Percentiles rank a stretch among this genome's conserved stretches.
phyloP scores from a whole-genome alignment of 192 early-diverging fungal genomes.

The Phycomyces nitens region DNA sequence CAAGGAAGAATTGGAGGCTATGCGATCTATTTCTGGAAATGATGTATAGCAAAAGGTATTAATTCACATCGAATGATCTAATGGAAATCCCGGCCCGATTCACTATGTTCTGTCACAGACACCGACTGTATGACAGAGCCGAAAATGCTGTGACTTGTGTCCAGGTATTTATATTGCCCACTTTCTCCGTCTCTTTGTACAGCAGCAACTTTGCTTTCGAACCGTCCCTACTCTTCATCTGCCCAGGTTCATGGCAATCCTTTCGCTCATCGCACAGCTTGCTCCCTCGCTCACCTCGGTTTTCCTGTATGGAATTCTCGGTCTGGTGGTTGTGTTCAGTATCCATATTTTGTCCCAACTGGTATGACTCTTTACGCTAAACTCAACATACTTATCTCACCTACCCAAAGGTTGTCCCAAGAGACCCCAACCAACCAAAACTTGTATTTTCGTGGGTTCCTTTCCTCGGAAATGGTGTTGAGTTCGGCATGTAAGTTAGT shows the following conservation, averaged over 20 bases:
- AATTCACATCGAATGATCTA: no score
- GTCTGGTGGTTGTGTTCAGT: conserved; percentile 3
- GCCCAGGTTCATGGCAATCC: conserved; percentile 11
- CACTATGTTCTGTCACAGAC: no score
- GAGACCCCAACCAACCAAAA: conserved; percentile 59
- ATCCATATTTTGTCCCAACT: conserved; percentile 33
- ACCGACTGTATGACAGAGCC: no score
- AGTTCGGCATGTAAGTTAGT: conserved; percentile 68
- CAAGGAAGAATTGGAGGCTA: no score
- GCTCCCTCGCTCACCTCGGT: conserved; percentile 14
- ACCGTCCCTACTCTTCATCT: background rate
- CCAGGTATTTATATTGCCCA: no score
- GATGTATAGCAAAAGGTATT: no score
- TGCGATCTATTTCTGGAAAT: no score
- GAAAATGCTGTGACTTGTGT: no score
- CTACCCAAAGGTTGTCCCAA: conserved; percentile 14
- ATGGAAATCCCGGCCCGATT: no score
- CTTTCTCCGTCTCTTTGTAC: no score
- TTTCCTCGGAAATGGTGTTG: conserved; percentile 81
- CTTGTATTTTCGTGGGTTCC: conserved; percentile 77
- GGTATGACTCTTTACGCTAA: conserved; percentile 2
- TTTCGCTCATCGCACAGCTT: conserved; percentile 4
- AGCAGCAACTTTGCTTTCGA: no score
- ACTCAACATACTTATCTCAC: background rate
- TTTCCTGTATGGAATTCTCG: conserved; percentile 18